phyloP scores from a whole-genome alignment of 352 stramenopile genomes.

The Globisporangium polare region DNA sequence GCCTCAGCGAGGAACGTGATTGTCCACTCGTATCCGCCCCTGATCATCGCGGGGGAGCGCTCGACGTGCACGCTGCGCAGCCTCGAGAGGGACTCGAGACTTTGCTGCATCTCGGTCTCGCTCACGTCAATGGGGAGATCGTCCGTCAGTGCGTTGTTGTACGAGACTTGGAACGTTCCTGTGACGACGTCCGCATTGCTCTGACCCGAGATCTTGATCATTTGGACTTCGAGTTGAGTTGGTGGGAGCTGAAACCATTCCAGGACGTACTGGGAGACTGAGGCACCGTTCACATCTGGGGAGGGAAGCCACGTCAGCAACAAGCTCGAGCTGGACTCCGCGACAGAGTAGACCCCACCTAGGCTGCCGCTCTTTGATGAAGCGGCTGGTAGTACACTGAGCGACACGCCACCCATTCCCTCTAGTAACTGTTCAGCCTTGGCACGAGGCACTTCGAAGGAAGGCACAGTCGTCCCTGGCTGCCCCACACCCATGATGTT shows the following conservation, averaged over 20 bases:
- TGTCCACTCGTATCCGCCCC: conserved; percentile 68
- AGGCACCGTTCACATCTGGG: conserved; percentile 33
- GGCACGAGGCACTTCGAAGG: conserved; percentile 53
- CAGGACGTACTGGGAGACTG: conserved; percentile 59
- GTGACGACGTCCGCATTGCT: conserved; percentile 29
- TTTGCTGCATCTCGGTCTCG: conserved; percentile 60
- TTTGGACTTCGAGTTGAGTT: conserved; percentile 54
- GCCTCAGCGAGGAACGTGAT: conserved; percentile 71
- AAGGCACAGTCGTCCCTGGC: conserved; percentile 28
- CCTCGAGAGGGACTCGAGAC: conserved; percentile 45
- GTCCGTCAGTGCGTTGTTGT: conserved; percentile 41
- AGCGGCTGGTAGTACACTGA: conserved; percentile 40
- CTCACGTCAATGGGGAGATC: conserved; percentile 48
- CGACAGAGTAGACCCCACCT: conserved; percentile 22
- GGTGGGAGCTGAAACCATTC: conserved; percentile 63
- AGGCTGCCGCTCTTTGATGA: conserved; percentile 12
- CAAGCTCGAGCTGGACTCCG: conserved; percentile 33
- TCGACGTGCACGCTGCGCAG: conserved; percentile 79
- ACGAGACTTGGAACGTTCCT: conserved; percentile 79
- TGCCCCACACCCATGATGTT: conserved; percentile 72
- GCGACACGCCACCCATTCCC: conserved; percentile 44
- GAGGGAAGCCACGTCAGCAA: conserved; percentile 55
- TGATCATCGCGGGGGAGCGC: conserved; percentile 31
- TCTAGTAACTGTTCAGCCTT: conserved; percentile 48
- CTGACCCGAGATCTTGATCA: conserved; percentile 59